These are phyloP conservation scores for Raffaelea arxii DNA, from an alignment of 2,329 filamentous ascomycete species.

Conservation along the genomic window DNA sequence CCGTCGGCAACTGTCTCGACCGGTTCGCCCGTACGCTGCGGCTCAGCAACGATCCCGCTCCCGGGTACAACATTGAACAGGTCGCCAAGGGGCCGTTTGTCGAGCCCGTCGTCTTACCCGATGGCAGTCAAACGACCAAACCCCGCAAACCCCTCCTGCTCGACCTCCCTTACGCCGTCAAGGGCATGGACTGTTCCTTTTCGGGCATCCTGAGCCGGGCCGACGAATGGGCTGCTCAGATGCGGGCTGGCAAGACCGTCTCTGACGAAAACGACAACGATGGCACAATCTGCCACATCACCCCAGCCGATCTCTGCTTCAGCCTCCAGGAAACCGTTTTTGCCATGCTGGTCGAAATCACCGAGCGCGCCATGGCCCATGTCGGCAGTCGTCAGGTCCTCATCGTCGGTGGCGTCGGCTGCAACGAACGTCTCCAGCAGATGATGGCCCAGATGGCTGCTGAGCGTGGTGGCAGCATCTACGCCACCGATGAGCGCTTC, in stretches of 20 bases:
- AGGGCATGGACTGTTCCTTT: slow-evolving; percentile 98
- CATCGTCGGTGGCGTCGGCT: slow-evolving; percentile 91
- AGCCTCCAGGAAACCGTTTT: slow-evolving; percentile 91
- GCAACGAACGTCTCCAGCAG: slow-evolving; percentile 85
- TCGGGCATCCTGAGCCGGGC: slow-evolving; percentile 80
- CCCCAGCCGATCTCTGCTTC: slow-evolving; percentile 81
- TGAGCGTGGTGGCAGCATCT: slow-evolving; percentile 82
- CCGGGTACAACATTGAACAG: slow-evolving; percentile 97
- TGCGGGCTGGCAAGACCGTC: slow-evolving; percentile 35
- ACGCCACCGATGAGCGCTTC: slow-evolving; percentile 91
- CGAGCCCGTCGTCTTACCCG: no score
- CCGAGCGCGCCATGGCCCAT: slow-evolving; percentile 96
- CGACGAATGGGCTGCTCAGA: slow-evolving; percentile 66
- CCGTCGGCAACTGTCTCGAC: slow-evolving; percentile 94
- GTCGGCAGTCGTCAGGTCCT: slow-evolving; percentile 85
- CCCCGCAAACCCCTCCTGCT: slow-evolving; percentile 61
- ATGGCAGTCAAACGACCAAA: no score
- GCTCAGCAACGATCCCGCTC: slow-evolving; percentile 92
- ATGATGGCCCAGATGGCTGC: slow-evolving; percentile 98
- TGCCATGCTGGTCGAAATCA: slow-evolving; percentile 97
- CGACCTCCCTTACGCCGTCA: slow-evolving; percentile 90
- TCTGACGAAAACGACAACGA: slow-evolving; percentile 22
- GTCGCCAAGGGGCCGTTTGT: slow-evolving; percentile 49
- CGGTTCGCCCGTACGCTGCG: slow-evolving; percentile 84
- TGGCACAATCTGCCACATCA: slow-evolving; percentile 53